Percentiles rank a stretch among this genome's conserved stretches.
Evolutionary conservation across 257 asterid genomes (phyloP).

Genomic region (Cordia subcordata): DNA sequence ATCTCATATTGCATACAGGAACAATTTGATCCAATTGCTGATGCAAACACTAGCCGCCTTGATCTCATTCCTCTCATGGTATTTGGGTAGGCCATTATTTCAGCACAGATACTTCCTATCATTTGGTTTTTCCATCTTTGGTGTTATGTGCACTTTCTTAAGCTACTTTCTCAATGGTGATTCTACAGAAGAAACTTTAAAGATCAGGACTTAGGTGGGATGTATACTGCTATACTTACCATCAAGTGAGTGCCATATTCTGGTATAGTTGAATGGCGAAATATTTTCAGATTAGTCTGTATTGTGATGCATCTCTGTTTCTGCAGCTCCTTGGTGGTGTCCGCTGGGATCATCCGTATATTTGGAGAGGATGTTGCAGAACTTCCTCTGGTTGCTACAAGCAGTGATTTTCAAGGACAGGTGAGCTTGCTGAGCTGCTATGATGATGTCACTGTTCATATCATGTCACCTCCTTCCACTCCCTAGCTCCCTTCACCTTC

Average conservation of each 20-base stretch:
- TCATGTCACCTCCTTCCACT: background rate
- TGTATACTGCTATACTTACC: slow-evolving; percentile 63
- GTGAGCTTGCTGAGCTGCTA: slow-evolving; percentile 19
- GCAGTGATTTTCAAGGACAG: slow-evolving; percentile 55
- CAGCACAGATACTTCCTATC: background rate
- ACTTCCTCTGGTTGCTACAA: slow-evolving; percentile 86
- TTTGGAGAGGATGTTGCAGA: slow-evolving; percentile 84
- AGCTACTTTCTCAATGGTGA: background rate
- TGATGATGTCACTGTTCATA: too few species aligned
- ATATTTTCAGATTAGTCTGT: background rate
- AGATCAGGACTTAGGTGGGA: slow-evolving; percentile 80
- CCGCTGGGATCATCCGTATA: slow-evolving; percentile 71
- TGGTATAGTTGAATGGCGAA: too few species aligned
- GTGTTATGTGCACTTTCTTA: slow-evolving; percentile 5
- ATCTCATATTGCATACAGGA: slow-evolving; percentile 43
- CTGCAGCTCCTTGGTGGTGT: slow-evolving; percentile 61
- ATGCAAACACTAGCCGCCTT: slow-evolving; percentile 53
- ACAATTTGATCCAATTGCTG: slow-evolving; percentile 79
- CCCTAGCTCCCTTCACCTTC: background rate
- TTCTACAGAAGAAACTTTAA: slow-evolving; percentile 48
- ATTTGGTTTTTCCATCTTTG: background rate
- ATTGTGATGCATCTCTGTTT: slow-evolving; percentile 13
- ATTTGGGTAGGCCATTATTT: slow-evolving; percentile 53
- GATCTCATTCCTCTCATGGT: slow-evolving; percentile 86
- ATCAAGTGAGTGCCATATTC: slow-evolving; percentile 50